These are phyloP conservation scores for Hibiscus trionum DNA, from an alignment of 345 rosid genomes.

Conservation along the genomic window DNA sequence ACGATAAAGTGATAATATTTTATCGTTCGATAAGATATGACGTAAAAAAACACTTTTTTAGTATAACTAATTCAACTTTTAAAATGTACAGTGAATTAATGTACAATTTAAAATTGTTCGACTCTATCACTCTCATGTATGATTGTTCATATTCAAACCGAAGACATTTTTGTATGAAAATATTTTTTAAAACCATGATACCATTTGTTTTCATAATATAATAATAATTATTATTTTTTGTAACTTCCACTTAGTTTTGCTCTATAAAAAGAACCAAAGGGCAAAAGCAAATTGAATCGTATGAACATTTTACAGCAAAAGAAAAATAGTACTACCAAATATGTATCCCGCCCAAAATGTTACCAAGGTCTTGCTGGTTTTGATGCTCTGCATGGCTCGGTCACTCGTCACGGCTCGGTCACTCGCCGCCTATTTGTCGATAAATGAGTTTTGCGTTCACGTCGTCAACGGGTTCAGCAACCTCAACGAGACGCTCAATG, in stretches of 20 bases:
- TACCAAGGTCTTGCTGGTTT: neutral
- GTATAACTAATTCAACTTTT: too few relatives aligned
- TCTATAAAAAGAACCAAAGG: neutral
- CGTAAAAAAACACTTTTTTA: too few relatives aligned
- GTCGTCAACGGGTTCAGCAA: conserved; percentile 6
- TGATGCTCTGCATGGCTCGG: neutral
- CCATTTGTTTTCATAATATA: too few relatives aligned
- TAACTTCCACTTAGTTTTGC: neutral
- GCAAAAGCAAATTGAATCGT: neutral
- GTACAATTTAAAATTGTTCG: too few relatives aligned
- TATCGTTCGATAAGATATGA: too few relatives aligned
- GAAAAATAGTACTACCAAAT: neutral
- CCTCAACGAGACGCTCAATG: neutral
- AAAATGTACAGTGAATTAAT: too few relatives aligned
- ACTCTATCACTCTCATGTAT: too few relatives aligned
- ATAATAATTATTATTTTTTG: too few relatives aligned
- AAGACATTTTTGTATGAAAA: too few relatives aligned
- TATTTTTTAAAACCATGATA: too few relatives aligned
- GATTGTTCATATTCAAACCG: too few relatives aligned
- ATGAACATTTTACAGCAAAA: neutral
- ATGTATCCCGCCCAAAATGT: neutral
- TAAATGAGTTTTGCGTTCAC: neutral
- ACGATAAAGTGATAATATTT: too few relatives aligned
- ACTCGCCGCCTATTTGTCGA: neutral
- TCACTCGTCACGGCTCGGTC: neutral